Conservation (phyloP, 495 filamentous ascomycete species). For the Talaromyces nanjingensis region DNA sequence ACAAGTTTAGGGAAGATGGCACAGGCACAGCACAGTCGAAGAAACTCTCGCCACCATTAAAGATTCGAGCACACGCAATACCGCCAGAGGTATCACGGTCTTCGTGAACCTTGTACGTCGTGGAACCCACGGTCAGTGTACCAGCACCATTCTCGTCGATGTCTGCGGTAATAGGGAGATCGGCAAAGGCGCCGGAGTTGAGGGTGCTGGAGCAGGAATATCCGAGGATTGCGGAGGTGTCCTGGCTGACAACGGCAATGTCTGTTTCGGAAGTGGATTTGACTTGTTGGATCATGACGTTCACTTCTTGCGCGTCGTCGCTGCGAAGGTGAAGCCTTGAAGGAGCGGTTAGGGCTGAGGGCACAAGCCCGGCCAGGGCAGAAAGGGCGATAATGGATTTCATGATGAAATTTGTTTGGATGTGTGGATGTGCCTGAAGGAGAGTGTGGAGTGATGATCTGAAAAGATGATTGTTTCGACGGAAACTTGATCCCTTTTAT, state of each 20-base stretch:
- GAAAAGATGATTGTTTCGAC: background rate
- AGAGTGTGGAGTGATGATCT: background rate
- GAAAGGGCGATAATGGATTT: background rate
- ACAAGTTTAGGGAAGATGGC: background rate
- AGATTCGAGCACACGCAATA: slow-evolving; percentile 8
- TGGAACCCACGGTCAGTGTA: background rate
- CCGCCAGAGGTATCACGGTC: slow-evolving; percentile 7
- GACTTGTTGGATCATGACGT: background rate
- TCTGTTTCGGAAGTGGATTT: background rate
- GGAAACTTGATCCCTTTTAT: background rate
- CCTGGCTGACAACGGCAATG: background rate
- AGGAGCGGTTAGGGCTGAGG: background rate
- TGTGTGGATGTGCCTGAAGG: background rate
- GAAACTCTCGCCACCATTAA: slow-evolving; percentile 6
- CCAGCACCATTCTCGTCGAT: background rate
- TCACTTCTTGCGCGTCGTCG: background rate
- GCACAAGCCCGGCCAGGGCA: background rate
- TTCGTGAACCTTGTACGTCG: background rate
- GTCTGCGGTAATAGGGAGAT: background rate
- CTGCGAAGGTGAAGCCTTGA: background rate
- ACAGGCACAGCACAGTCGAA: slow-evolving; percentile 8
- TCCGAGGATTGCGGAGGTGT: background rate
- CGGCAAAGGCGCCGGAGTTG: background rate
- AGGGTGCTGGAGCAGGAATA: background rate
- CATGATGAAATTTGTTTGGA: background rate